Evolutionary conservation across 108 stramenopile species (phyloP).

Genomic region (Fragilaria crotonensis): DNA sequence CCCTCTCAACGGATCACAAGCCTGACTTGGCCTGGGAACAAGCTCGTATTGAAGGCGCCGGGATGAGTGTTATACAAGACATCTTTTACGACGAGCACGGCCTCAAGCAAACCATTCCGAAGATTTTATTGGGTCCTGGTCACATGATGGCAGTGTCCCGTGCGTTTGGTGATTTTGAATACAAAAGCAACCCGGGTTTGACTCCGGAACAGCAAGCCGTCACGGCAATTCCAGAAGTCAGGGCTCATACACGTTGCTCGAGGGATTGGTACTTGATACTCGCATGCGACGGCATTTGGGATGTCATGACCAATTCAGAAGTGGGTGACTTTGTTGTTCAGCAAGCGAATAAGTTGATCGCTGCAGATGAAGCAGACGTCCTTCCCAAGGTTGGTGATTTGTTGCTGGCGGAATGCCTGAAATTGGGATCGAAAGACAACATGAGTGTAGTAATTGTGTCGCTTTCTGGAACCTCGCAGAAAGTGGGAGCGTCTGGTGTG

Average conservation of each 20-base stretch:
- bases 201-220: slow-evolving; percentile 73
- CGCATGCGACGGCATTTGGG: slow-evolving; percentile 92
- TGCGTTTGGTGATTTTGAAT: slow-evolving; percentile 89
- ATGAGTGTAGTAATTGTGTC: slow-evolving; percentile 80
- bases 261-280: slow-evolving; percentile 70
- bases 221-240: slow-evolving; percentile 68
- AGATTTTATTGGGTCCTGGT: slow-evolving; percentile 21
- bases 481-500: background rate
- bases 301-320: slow-evolving; percentile 76
- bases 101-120: slow-evolving; percentile 22
- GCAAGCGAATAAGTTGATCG: slow-evolving; percentile 16
- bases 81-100: slow-evolving; percentile 35
- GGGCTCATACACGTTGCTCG: slow-evolving; percentile 39
- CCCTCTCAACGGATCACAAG: slow-evolving; percentile 92
- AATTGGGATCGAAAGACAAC: slow-evolving; percentile 71
- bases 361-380: slow-evolving; percentile 14
- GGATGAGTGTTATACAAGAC: slow-evolving; percentile 40
- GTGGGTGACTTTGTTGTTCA: slow-evolving; percentile 61
- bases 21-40: slow-evolving; percentile 69
- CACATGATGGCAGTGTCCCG: slow-evolving; percentile 75
- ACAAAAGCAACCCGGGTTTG: slow-evolving; percentile 72
- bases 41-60: slow-evolving; percentile 70
- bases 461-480: slow-evolving; percentile 20
- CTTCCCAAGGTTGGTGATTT: slow-evolving; percentile 69
- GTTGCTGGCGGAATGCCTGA: slow-evolving; percentile 57